Evolutionary conservation across 2,329 filamentous ascomycete genomes (phyloP).

Genomic region (Shiraia bambusicola): DNA sequence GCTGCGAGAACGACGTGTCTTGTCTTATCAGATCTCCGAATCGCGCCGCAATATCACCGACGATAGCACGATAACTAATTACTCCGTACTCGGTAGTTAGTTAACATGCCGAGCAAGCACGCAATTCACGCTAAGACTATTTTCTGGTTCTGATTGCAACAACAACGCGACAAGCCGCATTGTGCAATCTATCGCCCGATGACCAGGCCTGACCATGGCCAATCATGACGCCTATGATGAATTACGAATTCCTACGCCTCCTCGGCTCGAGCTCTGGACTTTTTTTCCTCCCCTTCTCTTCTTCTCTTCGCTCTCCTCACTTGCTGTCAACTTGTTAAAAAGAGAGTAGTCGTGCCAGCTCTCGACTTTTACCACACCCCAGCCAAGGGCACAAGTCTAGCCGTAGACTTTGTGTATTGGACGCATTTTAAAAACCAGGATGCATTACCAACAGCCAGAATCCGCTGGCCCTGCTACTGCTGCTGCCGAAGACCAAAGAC

Average conservation of each 20-base stretch:
- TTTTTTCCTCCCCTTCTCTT: conserved; percentile 13
- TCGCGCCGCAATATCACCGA: no score
- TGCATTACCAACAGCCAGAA: conserved; percentile 43
- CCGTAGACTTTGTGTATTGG: conserved; percentile 10
- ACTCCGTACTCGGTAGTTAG: no score
- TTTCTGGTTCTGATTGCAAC: conserved; percentile 32
- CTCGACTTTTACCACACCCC: conserved; percentile 11
- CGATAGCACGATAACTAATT: no score
- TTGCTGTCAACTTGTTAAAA: conserved; percentile 17
- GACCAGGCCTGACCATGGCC: conserved; percentile 19
- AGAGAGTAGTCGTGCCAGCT: conserved; percentile 5
- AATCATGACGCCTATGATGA: conserved; percentile 28
- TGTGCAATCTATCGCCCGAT: conserved; percentile 30
- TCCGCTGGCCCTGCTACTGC: conserved; percentile 42
- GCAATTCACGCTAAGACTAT: conserved; percentile 32
- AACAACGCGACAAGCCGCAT: conserved; percentile 28
- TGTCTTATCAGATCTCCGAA: no score
- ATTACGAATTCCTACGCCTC: conserved; percentile 21
- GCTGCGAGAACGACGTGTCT: background rate
- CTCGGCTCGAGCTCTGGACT: conserved; percentile 26
- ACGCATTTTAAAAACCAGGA: conserved; percentile 23
- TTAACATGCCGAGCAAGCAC: conserved; percentile 14
- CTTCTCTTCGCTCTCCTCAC: conserved; percentile 14
- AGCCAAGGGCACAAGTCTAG: conserved; percentile 11
- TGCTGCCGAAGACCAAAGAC: conserved; percentile 30